Conservation (phyloP, 352 stramenopile species). For the Albugo laibachii region DNA sequence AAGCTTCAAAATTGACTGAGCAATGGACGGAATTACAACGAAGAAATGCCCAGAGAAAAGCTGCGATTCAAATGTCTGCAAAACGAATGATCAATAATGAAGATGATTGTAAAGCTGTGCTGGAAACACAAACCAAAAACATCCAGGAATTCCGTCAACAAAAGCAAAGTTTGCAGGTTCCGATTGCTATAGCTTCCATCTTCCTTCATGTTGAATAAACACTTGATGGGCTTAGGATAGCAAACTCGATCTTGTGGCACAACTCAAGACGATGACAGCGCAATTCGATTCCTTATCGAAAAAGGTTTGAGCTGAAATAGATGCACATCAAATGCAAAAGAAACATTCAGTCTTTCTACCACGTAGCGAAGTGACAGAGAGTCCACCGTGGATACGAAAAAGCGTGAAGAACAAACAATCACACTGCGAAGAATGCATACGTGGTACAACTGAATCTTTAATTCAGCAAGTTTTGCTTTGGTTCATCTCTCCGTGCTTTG, state of each 20-base stretch:
- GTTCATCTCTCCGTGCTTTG: too few species aligned
- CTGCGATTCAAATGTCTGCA: constrained; percentile 43
- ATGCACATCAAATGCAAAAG: too few species aligned
- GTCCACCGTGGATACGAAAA: constrained; percentile 26
- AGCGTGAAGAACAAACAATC: constrained; percentile 47
- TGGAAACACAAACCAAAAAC: constrained; percentile 44
- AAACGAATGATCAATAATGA: constrained; percentile 58
- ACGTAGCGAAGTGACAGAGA: too few species aligned
- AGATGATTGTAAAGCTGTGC: constrained; percentile 48
- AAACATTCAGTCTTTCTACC: too few species aligned
- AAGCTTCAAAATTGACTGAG: constrained; percentile 25
- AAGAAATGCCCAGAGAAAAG: constrained; percentile 48
- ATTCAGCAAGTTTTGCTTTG: too few species aligned
- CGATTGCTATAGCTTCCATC: too few species aligned
- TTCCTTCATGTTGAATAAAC: too few species aligned
- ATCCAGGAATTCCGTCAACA: constrained; percentile 55
- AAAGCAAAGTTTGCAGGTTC: constrained; percentile 36
- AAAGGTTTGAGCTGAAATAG: too few species aligned
- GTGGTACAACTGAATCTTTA: constrained; percentile 14
- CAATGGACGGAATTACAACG: constrained; percentile 56
- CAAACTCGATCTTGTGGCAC: too few species aligned
- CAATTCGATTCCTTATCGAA: too few species aligned
- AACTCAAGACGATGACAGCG: too few species aligned
- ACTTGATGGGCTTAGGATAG: too few species aligned
- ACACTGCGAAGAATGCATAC: constrained; percentile 53